Conservation (phyloP, 331 rosid genomes). For the Erythrophleum ivorense region DNA sequence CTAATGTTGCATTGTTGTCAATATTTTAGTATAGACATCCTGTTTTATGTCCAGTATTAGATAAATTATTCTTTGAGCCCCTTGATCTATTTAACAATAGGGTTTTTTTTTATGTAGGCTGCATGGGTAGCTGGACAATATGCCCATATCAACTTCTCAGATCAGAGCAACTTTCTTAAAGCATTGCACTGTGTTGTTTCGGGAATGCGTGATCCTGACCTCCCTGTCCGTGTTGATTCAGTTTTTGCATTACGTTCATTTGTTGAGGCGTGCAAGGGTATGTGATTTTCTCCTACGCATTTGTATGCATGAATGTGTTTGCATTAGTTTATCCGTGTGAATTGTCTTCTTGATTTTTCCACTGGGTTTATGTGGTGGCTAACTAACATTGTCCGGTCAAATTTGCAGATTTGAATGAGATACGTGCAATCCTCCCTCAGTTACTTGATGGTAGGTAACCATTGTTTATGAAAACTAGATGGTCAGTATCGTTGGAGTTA, state of each 20-base stretch:
- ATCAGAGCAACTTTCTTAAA: conserved; percentile 82
- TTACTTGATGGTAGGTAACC: conserved; percentile 97
- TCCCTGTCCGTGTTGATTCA: conserved; percentile 97
- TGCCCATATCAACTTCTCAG: conserved; percentile 79
- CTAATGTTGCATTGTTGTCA: too few species aligned
- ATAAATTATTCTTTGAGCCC: neutral
- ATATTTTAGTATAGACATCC: too few species aligned
- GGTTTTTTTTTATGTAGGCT: conserved; percentile 62
- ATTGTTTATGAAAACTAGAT: conserved; percentile 3
- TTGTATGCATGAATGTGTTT: conserved; percentile 33
- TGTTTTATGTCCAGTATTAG: too few species aligned
- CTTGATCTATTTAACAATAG: neutral
- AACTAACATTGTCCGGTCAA: too few species aligned
- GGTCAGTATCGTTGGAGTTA: neutral
- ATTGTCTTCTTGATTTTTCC: conserved; percentile 9
- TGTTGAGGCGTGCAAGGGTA: conserved; percentile 94
- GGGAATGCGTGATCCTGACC: conserved; percentile 92
- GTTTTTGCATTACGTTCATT: conserved; percentile 94
- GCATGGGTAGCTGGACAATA: conserved; percentile 99
- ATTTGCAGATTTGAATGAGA: conserved; percentile 93
- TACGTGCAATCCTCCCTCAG: conserved; percentile 90
- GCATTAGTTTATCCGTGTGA: neutral
- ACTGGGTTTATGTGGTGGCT: too few species aligned
- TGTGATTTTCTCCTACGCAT: neutral
- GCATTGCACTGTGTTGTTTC: conserved; percentile 90